Conservation (phyloP, 768 basidiomycete genomes). For the Leccinum longicurvipes region DNA sequence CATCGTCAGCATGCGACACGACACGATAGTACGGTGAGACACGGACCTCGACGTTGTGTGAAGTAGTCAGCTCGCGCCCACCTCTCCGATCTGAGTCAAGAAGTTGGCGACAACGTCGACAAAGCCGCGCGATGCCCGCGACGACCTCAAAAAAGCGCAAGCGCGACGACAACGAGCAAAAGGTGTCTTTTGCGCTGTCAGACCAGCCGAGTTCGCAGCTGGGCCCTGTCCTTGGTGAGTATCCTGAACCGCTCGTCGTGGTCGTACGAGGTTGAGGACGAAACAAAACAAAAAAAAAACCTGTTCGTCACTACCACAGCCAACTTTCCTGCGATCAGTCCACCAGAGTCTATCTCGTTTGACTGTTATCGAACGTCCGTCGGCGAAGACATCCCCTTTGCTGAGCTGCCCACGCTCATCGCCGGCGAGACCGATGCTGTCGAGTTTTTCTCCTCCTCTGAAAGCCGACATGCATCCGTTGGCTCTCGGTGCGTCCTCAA, state of each 20-base stretch:
- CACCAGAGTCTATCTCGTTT: constrained; percentile 59
- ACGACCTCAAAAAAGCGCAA: constrained; percentile 48
- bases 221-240: constrained; percentile 54
- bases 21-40: not conserved
- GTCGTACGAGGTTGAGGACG: constrained; percentile 18
- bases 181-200: constrained; percentile 38
- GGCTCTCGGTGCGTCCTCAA: constrained; percentile 63
- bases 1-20: constrained; percentile 13
- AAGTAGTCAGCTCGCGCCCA: constrained; percentile 16
- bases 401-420: constrained; percentile 41
- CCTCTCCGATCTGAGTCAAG: not conserved
- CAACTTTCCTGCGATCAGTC: constrained; percentile 62
- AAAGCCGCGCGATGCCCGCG: constrained; percentile 17
- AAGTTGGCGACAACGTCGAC: constrained; percentile 13
- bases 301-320: constrained; percentile 34
- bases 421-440: constrained; percentile 83
- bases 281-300: not conserved
- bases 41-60: constrained; percentile 25
- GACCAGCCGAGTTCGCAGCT: constrained; percentile 33
- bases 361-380: constrained; percentile 50
- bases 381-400: constrained; percentile 31
- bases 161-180: constrained; percentile 35
- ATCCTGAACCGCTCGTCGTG: constrained; percentile 15
- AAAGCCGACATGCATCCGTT: constrained; percentile 45
- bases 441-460: constrained; percentile 72